phyloP scores from a whole-genome alignment of 2,329 filamentous ascomycete species.

The Trichoderma afroharzianum region DNA sequence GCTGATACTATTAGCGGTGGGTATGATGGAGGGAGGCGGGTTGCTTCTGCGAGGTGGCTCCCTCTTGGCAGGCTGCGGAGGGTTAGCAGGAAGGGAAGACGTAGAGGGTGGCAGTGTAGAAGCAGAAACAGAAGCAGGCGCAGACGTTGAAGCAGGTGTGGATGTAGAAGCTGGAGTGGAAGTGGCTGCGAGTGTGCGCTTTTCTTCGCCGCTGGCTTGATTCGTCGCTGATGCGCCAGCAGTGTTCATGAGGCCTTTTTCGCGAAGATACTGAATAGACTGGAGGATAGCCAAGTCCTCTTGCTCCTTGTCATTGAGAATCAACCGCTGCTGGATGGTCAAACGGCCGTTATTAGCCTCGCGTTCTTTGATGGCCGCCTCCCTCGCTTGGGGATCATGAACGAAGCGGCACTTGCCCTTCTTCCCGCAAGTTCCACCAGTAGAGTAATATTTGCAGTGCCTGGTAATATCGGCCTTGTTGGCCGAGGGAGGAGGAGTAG shows the following conservation, averaged over 20 bases:
- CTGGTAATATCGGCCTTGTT: constrained; percentile 59
- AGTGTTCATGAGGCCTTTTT: constrained; percentile 50
- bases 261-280: constrained; percentile 62
- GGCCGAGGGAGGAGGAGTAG: constrained; percentile 38
- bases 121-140: constrained; percentile 2
- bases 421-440: constrained; percentile 65
- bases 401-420: constrained; percentile 74
- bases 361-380: constrained; percentile 60
- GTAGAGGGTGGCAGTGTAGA: constrained; percentile 20
- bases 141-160: background rate
- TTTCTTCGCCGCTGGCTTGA: constrained; percentile 21
- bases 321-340: constrained; percentile 62
- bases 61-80: constrained; percentile 34
- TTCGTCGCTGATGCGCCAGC: constrained; percentile 18
- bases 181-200: constrained; percentile 11
- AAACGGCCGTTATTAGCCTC: constrained; percentile 63
- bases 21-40: constrained; percentile 28
- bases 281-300: constrained; percentile 64
- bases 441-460: constrained; percentile 69
- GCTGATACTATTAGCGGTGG: constrained; percentile 31
- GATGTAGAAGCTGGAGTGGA: background rate
- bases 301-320: constrained; percentile 65
- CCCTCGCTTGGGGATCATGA: constrained; percentile 60
- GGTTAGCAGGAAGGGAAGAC: constrained; percentile 39
- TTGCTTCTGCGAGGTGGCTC: constrained; percentile 35